These are phyloP conservation scores for Tylopilus balloui DNA, from an alignment of 768 basidiomycete genomes.

Conservation along the genomic window DNA sequence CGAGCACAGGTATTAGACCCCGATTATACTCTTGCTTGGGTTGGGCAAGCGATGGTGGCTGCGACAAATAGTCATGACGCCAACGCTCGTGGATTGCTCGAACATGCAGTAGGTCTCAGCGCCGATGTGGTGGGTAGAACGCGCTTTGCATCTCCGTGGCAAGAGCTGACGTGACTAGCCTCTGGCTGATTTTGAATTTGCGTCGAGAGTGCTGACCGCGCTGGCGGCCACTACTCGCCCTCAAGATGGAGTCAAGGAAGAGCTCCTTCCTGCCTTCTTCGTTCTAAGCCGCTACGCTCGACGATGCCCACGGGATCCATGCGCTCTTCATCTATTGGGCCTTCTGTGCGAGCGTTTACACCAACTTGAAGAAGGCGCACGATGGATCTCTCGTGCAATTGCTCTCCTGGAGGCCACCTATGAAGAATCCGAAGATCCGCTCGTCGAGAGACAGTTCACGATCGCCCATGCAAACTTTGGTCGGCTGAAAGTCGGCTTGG, in stretches of 20 bases:
- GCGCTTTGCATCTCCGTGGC: neutral
- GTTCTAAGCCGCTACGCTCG: slow-evolving; percentile 72
- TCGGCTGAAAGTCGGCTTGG: slow-evolving; percentile 60
- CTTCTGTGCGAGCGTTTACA: slow-evolving; percentile 84
- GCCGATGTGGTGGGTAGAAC: slow-evolving; percentile 48
- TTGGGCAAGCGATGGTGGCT: slow-evolving; percentile 80
- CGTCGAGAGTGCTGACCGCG: slow-evolving; percentile 51
- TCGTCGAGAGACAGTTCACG: slow-evolving; percentile 72
- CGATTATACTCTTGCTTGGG: slow-evolving; percentile 84
- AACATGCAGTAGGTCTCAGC: slow-evolving; percentile 64
- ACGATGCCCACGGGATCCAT: slow-evolving; percentile 61
- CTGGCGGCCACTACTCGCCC: slow-evolving; percentile 24
- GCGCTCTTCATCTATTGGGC: slow-evolving; percentile 77
- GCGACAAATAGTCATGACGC: slow-evolving; percentile 49
- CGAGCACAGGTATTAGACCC: slow-evolving; percentile 91
- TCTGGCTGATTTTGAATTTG: slow-evolving; percentile 75
- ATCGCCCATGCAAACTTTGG: slow-evolving; percentile 82
- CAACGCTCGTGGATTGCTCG: slow-evolving; percentile 66
- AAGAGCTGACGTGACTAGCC: slow-evolving; percentile 45
- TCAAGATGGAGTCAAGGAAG: slow-evolving; percentile 33
- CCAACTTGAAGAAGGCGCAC: slow-evolving; percentile 56
- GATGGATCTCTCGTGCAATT: slow-evolving; percentile 59
- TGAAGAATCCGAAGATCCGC: slow-evolving; percentile 79
- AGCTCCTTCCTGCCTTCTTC: slow-evolving; percentile 75
- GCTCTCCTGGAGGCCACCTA: slow-evolving; percentile 78